Base-by-base conservation (phyloP, 768 basidiomycete species). In the Gyrodon lividus region DNA sequence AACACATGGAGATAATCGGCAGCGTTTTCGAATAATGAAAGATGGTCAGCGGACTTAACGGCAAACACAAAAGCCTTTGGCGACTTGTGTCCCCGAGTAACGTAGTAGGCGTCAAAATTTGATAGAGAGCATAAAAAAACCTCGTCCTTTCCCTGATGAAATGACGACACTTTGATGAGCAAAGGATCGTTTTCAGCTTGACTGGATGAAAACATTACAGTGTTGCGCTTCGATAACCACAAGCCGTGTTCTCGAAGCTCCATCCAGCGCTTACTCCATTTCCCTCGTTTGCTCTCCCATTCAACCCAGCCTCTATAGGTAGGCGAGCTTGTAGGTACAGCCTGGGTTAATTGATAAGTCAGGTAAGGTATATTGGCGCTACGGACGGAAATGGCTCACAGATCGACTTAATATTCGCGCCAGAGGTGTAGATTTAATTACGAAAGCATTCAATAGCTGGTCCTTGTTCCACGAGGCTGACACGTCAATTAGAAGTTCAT, bases 201-300 rank as follows among this genome's bases (percentile, higher is more conserved):
- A 51, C 24, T 17, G 43, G 53, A 43, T 24, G 14, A 43, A 49
- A 23, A 31, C 72, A 80, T 56, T 58, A 94, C 93, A 64, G 82
- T 87, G 48, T 97, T 92, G 16, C 89, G 86, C 71, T 98, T 98
- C 26, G 91, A 87, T 33, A 96, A 65, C 79, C 86, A 96, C 48
- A 98, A 64, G 53, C 82, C 81, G 57, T 95, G 91, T 61, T 95
- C 92, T 43, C 90, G 79, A 22, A 97, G 79, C 60, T 86, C 83
- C 64, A 99, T 75, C 83, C 86, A 95, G 30, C 92, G 81, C 70
- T 98, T 98, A 50, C 76, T 86, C 97, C 96, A 99, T 70, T 97
- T 97, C 31, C 93, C 93, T 52, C 87, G 82, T 72, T 96, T 98
- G 40, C 75, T 76, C 73, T 96, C 92, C 80, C 85, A 89, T 66